Conservation (phyloP, 306 rosid species). For the Sicyos edulis region DNA sequence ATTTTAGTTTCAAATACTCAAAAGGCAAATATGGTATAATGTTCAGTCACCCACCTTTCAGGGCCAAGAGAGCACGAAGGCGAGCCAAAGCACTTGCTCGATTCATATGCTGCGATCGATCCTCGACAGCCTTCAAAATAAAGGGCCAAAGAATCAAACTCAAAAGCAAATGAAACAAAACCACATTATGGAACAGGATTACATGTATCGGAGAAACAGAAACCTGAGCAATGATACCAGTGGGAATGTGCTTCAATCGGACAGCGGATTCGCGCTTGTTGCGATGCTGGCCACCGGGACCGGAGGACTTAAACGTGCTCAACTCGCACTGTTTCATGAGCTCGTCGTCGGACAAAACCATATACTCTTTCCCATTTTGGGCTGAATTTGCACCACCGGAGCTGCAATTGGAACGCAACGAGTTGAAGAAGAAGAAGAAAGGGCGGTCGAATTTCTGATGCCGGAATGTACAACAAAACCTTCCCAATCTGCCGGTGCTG, state of each 20-base stretch:
- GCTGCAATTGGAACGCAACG: conserved; percentile 19
- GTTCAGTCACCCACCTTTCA: conserved; percentile 37
- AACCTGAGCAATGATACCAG: conserved; percentile 76
- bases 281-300: conserved; percentile 96
- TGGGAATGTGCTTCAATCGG: conserved; percentile 80
- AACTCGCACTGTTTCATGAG: conserved; percentile 68
- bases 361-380: conserved; percentile 32
- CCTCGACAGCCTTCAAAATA: conserved; percentile 70
- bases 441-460: conserved; percentile 3
- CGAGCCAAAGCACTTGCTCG: conserved; percentile 73
- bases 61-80: conserved; percentile 76
- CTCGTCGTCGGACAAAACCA: conserved; percentile 66
- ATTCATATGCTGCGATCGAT: conserved; percentile 88
- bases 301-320: conserved; percentile 69
- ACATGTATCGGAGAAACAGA: background rate
- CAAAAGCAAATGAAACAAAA: conserved; percentile 10
- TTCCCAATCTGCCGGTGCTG: conserved; percentile 8
- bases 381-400: background rate
- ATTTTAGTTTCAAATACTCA: too few species aligned
- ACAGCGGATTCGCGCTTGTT: conserved; percentile 87
- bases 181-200: background rate
- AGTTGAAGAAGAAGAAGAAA: conserved; percentile 22
- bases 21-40: too few species aligned
- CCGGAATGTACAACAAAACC: background rate
- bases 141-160: background rate